Base-by-base conservation (phyloP, 768 basidiomycete species). In the Lentinula guzmanii region DNA sequence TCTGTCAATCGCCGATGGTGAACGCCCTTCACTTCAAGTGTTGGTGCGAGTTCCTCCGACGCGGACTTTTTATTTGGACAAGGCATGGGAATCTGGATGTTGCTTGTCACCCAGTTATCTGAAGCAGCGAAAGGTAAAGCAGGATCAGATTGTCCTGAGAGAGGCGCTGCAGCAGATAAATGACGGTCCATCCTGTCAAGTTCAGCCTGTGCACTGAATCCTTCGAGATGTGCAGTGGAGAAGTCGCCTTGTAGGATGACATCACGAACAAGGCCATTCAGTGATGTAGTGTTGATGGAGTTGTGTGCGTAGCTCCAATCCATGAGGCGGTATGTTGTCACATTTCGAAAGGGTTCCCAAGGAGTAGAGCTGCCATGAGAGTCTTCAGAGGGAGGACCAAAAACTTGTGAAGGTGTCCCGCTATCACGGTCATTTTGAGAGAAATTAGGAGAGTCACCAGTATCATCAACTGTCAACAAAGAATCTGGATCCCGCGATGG, bases 181-280 rank as follows among this genome's bases (percentile, higher is more conserved):
- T 64, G 61, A 3, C n/a, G 28, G 39, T 69, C 60, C 2, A 69
- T 54, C 2, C n/a, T 50, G 31, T 41, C 35, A 45, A 64, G 58
- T 21, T 64, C 46, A 1, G 61, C 58, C 2, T 52, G 48, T 7
- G 64, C 65, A 34, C 64, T 58, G 37, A 70, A 70, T 4, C 45
- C 60, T 1, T 15, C 18, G 5, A 68, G 46, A 24, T 68, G 51
- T 0, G 21, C 43, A 16, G 1, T 15, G 10, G 62, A 50, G 33
- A 68, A 68, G n/a, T 68, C 67, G 1, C 55, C 51, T 13, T 58
- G 45, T 4, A 63, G 18, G 31, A 68, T 31, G n/a, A 67, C 67
- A 5, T 67, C 37, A 6, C 60, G 50, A n/a, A 67, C 55, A 8
- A 69, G 65, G 0, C 41, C 10, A 51, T 68, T 55, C 0, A 69